Percentiles rank a stretch among this genome's conserved stretches.
Conservation (phyloP, 2,329 filamentous ascomycete species). For the Blastomyces parvus region DNA sequence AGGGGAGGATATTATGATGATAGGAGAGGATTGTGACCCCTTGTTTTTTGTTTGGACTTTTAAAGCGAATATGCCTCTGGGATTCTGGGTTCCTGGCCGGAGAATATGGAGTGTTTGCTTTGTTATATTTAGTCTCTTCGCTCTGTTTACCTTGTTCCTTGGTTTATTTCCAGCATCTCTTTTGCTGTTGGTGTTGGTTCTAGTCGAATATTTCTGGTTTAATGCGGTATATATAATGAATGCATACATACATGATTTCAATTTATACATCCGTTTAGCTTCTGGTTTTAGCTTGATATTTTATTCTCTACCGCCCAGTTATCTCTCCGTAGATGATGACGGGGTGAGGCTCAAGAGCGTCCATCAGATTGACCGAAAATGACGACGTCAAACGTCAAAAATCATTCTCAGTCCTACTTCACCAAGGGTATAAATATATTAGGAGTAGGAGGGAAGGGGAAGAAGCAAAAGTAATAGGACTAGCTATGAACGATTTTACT, state of each 20-base stretch:
- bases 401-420: no score
- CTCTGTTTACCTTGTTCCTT: background rate
- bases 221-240: background rate
- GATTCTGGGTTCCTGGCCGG: background rate
- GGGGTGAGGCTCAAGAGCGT: no score
- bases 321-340: no score
- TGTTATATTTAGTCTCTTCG: background rate
- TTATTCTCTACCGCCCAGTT: no score
- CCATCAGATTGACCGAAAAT: no score
- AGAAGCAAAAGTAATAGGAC: no score
- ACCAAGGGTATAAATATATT: no score
- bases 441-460: no score
- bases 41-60: background rate
- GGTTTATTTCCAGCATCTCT: background rate
- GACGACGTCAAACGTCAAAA: no score
- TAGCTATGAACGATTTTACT: background rate
- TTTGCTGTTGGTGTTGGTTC: background rate
- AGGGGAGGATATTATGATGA: background rate
- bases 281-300: background rate
- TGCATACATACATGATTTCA: background rate
- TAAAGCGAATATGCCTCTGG: background rate
- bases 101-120: background rate
- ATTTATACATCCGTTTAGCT: background rate
- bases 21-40: background rate
- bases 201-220: background rate